Evolutionary conservation across 768 basidiomycete species (phyloP).

Genomic region (Mycena chlorophos): DNA sequence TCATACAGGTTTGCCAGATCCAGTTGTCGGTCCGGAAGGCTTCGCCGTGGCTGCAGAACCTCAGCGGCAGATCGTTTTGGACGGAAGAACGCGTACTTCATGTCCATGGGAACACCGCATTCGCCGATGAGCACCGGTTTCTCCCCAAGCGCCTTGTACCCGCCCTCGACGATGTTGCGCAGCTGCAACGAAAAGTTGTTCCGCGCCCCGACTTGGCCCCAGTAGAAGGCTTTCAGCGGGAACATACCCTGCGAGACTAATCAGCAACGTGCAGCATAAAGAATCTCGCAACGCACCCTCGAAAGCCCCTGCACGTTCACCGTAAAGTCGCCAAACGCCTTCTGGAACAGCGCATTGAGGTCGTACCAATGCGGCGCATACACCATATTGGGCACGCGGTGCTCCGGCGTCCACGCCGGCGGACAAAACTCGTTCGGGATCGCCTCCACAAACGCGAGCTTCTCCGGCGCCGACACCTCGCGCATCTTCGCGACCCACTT

Average conservation of each 20-base stretch:
- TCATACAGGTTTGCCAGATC: constrained; percentile 84
- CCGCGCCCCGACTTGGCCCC: constrained; percentile 79
- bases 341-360: constrained; percentile 81
- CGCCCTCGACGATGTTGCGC: constrained; percentile 69
- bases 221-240: constrained; percentile 76
- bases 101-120: constrained; percentile 94
- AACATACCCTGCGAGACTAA: constrained; percentile 72
- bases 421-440: constrained; percentile 89
- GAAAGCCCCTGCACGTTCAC: constrained; percentile 94
- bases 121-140: constrained; percentile 87
- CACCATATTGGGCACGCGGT: constrained; percentile 62
- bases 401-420: constrained; percentile 71
- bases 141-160: constrained; percentile 72
- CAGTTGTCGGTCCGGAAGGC: constrained; percentile 77
- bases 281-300: constrained; percentile 49
- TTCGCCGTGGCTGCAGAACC: constrained; percentile 54
- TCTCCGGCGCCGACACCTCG: constrained; percentile 46
- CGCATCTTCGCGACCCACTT: constrained; percentile 67
- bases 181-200: constrained; percentile 86
- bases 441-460: constrained; percentile 75
- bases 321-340: constrained; percentile 80
- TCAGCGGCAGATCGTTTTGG: not conserved
- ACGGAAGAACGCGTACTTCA: constrained; percentile 66
- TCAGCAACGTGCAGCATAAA: not conserved
- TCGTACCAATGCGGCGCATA: constrained; percentile 90